A percentile compares a stretch with the other conserved stretches of the same genome.
phyloP scores from a whole-genome alignment of 768 basidiomycete species.

The Austroboletus eburneus region DNA sequence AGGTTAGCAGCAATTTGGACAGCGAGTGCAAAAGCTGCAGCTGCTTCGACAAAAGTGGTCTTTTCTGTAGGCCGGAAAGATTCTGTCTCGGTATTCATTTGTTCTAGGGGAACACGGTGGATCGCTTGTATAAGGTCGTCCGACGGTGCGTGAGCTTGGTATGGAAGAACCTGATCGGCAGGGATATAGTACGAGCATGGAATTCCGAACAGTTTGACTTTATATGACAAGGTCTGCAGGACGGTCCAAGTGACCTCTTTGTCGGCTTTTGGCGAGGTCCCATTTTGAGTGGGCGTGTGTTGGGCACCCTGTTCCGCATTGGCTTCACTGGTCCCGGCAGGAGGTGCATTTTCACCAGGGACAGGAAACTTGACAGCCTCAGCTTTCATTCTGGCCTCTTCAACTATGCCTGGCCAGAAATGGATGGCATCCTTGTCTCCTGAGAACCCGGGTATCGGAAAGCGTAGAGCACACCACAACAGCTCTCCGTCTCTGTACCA shows the following conservation, averaged over 20 bases:
- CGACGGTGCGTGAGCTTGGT: conserved; percentile 62
- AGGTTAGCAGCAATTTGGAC: conserved; percentile 66
- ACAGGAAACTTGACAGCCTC: conserved; percentile 33
- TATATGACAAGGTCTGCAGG: conserved; percentile 59
- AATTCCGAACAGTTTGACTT: conserved; percentile 62
- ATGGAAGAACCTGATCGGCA: conserved; percentile 66
- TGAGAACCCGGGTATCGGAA: conserved; percentile 42
- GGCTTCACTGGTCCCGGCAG: conserved; percentile 3
- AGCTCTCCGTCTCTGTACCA: conserved; percentile 69
- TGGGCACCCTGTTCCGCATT: conserved; percentile 7
- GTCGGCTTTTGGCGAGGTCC: conserved; percentile 8
- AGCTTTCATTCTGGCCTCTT: conserved; percentile 50
- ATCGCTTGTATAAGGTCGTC: conserved; percentile 49
- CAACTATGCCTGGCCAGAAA: conserved; percentile 74
- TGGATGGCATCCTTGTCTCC: conserved; percentile 44
- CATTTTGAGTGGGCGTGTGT: conserved; percentile 7
- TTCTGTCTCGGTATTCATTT: conserved; percentile 43
- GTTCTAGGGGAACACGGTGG: conserved; percentile 38
- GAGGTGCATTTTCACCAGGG: neutral
- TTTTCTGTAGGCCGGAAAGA: conserved; percentile 46
- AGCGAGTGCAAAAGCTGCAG: conserved; percentile 64
- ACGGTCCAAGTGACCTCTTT: conserved; percentile 50
- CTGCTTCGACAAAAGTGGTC: conserved; percentile 45
- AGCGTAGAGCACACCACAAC: conserved; percentile 60
- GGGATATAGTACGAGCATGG: conserved; percentile 43